Conservation (phyloP, 805 yeast species). For the Wickerhamiella brachini region DNA sequence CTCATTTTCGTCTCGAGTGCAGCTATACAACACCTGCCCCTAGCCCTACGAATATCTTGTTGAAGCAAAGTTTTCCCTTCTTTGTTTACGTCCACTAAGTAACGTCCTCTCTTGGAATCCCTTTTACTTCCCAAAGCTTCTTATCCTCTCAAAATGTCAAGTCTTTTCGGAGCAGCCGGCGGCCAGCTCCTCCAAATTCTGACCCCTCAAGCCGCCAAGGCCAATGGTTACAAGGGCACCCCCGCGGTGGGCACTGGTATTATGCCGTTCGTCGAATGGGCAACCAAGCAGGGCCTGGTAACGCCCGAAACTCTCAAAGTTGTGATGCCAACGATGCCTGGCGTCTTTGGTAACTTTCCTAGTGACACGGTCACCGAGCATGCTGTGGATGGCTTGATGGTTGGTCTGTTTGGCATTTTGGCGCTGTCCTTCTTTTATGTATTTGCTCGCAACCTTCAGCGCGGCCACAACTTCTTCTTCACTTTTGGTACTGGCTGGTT, state of each 20-base stretch:
- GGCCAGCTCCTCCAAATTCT: slow-evolving; percentile 5
- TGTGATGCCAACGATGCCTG: slow-evolving; percentile 22
- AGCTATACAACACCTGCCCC: neutral
- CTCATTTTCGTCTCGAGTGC: neutral
- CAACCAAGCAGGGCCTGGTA: slow-evolving; percentile 9
- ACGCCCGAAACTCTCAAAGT: slow-evolving; percentile 11
- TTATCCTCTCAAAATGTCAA: neutral
- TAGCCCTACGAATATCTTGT: neutral
- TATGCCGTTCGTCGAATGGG: slow-evolving; percentile 12
- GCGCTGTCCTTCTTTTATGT: slow-evolving; percentile 34
- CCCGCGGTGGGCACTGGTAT: slow-evolving; percentile 22
- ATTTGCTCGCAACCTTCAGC: slow-evolving; percentile 33
- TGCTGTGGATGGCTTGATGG: slow-evolving; percentile 47
- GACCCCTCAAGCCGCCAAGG: slow-evolving; percentile 13
- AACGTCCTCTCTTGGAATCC: neutral
- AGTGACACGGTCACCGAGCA: slow-evolving; percentile 29
- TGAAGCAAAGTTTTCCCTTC: neutral
- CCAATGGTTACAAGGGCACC: slow-evolving; percentile 9
- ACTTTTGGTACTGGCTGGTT: slow-evolving; percentile 41
- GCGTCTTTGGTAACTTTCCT: slow-evolving; percentile 51
- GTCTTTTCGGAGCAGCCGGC: neutral
- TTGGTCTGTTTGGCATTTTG: slow-evolving; percentile 38
- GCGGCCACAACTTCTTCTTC: slow-evolving; percentile 50
- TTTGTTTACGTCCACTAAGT: neutral
- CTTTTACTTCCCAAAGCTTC: neutral